phyloP scores from a whole-genome alignment of 306 rosid genomes.

The Leucaena leucocephala region DNA sequence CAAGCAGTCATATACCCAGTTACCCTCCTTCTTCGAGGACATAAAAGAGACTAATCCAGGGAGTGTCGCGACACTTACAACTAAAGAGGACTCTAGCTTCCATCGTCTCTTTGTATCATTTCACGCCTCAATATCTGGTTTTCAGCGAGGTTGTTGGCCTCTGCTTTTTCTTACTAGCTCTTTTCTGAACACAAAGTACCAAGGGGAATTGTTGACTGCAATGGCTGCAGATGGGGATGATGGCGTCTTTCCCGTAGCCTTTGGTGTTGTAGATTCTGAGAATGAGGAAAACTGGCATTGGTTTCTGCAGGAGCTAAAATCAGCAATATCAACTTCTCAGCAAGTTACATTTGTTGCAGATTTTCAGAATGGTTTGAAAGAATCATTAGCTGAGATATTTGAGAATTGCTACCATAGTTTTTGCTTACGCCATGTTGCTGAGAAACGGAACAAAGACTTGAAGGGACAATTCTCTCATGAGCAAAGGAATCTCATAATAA shows the following conservation, averaged over 20 bases:
- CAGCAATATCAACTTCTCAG: slow-evolving; percentile 59
- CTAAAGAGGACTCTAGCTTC: slow-evolving; percentile 93
- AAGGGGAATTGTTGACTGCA: slow-evolving; percentile 82
- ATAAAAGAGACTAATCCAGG: slow-evolving; percentile 92
- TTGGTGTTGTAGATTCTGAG: slow-evolving; percentile 89
- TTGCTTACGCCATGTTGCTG: slow-evolving; percentile 89
- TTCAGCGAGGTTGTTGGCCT: slow-evolving; percentile 88
- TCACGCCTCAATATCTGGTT: slow-evolving; percentile 82
- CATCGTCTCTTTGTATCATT: slow-evolving; percentile 91
- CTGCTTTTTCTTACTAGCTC: slow-evolving; percentile 82
- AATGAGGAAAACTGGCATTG: slow-evolving; percentile 89
- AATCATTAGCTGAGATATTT: slow-evolving; percentile 70
- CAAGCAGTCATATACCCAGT: slow-evolving; percentile 86
- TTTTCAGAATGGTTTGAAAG: slow-evolving; percentile 72
- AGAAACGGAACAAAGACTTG: slow-evolving; percentile 85
- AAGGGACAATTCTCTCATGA: slow-evolving; percentile 94
- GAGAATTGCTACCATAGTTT: slow-evolving; percentile 73
- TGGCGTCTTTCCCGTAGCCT: slow-evolving; percentile 81
- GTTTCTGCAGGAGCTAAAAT: slow-evolving; percentile 80
- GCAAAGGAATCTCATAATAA: slow-evolving; percentile 82
- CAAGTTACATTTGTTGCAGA: slow-evolving; percentile 83
- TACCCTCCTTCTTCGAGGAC: slow-evolving; percentile 85
- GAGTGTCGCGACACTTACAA: slow-evolving; percentile 79
- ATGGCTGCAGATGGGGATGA: slow-evolving; percentile 86
- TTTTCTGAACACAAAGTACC: slow-evolving; percentile 85